Percentiles rank a stretch among this genome's conserved stretches.
Conservation (phyloP, 805 yeast species). For the Blastobotrys terrestris region DNA sequence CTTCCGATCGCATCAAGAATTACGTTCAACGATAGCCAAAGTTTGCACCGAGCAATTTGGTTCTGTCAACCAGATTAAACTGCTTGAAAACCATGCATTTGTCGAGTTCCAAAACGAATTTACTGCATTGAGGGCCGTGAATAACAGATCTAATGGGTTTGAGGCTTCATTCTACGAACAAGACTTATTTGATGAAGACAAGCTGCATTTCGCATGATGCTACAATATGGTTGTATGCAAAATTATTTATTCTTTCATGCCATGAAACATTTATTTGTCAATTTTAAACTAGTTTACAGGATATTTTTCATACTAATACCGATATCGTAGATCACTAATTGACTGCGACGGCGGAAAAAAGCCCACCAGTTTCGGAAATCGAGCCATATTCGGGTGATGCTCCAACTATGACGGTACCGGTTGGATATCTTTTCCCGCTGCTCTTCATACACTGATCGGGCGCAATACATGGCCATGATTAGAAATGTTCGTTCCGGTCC, state of each 20-base stretch:
- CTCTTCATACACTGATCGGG: constrained; percentile 70
- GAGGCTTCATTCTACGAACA: not conserved
- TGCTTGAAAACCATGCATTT: not conserved
- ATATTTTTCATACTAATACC: constrained; percentile 6
- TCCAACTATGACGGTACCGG: constrained; percentile 15
- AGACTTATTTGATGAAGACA: not conserved
- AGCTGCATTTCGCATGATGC: not conserved
- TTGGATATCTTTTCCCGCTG: constrained; percentile 37
- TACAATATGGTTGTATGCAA: not conserved
- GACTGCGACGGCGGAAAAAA: constrained; percentile 30
- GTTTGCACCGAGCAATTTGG: constrained; percentile 4
- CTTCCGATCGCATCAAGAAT: no score
- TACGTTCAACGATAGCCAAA: not conserved
- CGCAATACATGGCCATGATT: constrained; percentile 87
- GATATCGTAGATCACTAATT: constrained; percentile 33
- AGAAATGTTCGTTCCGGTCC: constrained; percentile 85
- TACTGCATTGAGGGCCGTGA: not conserved
- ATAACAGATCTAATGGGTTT: not conserved
- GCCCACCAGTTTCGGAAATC: constrained; percentile 29
- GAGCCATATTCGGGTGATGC: constrained; percentile 19
- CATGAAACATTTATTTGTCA: no score
- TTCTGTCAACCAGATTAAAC: not conserved
- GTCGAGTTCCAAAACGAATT: constrained; percentile 2
- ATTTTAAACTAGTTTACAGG: not conserved
- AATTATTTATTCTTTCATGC: not conserved